Percentiles rank a stretch among this genome's conserved stretches.
These are phyloP conservation scores for Parathielavia hyrcaniae DNA, from an alignment of 495 filamentous ascomycete species.

Conservation along the genomic window DNA sequence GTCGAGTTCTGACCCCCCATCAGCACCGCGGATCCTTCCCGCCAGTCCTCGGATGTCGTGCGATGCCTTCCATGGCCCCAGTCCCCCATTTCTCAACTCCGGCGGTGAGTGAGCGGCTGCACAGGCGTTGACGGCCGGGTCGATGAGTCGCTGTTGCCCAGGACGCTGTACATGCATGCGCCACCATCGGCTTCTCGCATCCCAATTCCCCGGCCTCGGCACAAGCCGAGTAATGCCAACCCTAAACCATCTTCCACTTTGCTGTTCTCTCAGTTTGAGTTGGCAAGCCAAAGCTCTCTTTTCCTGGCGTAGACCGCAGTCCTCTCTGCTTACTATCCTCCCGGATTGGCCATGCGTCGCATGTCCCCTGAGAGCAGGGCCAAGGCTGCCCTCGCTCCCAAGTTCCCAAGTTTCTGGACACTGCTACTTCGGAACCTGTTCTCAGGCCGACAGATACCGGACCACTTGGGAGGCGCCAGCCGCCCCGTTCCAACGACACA, in stretches of 20 bases:
- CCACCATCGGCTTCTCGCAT: not conserved
- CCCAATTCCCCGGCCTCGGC: not conserved
- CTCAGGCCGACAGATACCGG: not conserved
- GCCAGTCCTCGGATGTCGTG: slow-evolving; percentile 5
- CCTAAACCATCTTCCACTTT: not conserved
- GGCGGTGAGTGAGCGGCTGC: not conserved
- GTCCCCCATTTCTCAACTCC: not conserved
- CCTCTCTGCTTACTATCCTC: not conserved
- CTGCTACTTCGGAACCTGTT: not conserved
- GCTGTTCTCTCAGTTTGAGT: not conserved
- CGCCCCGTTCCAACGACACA: not conserved
- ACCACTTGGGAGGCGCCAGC: slow-evolving; percentile 5
- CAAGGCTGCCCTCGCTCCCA: not conserved
- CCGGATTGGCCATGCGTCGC: not conserved
- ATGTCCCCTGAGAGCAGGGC: not conserved
- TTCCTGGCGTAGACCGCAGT: not conserved
- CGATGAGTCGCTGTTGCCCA: too few species aligned
- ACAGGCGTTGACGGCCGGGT: too few species aligned
- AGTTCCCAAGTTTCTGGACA: not conserved
- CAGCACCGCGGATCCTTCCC: slow-evolving; percentile 2
- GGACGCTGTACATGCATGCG: too few species aligned
- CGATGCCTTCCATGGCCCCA: not conserved
- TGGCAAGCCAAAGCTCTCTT: not conserved
- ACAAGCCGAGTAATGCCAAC: not conserved
- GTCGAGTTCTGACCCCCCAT: not conserved